Percentiles rank a stretch among this genome's conserved stretches.
phyloP scores from a whole-genome alignment of 306 rosid genomes.

The Glycine tomentella region DNA sequence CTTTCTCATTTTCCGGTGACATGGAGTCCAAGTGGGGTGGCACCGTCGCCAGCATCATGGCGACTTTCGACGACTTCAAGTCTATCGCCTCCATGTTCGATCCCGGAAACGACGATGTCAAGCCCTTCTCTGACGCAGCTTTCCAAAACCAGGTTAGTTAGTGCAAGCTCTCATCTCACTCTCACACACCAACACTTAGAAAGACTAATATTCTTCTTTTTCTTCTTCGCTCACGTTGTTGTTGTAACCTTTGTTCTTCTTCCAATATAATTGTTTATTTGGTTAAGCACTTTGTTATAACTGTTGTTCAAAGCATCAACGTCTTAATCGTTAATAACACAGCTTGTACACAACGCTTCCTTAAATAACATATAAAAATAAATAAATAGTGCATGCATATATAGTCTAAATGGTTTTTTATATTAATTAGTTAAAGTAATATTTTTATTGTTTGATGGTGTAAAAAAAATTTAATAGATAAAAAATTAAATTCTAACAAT shows the following conservation, averaged over 20 bases:
- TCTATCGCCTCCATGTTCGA: conserved; percentile 55
- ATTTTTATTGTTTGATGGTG: too few species aligned
- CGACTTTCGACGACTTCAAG: conserved; percentile 52
- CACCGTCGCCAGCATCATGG: not conserved
- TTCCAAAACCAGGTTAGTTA: conserved; percentile 63
- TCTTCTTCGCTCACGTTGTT: not conserved
- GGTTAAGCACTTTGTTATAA: not conserved
- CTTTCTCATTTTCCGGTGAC: conserved; percentile 36
- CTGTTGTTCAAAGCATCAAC: not conserved
- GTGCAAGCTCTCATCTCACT: too few species aligned
- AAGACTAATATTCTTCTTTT: too few species aligned
- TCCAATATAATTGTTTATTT: too few species aligned
- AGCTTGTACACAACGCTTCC: conserved; percentile 1
- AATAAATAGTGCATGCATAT: too few species aligned
- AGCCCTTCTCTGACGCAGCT: conserved; percentile 49
- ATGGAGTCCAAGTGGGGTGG: conserved; percentile 53
- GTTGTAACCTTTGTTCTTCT: not conserved
- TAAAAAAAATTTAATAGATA: too few species aligned
- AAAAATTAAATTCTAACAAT: too few species aligned
- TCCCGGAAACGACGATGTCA: conserved; percentile 31
- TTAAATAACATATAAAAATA: not conserved
- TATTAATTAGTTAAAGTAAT: too few species aligned
- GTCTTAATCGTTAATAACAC: not conserved
- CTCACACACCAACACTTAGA: too few species aligned
- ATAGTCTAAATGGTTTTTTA: too few species aligned